These are phyloP conservation scores for Beta macrorhiza DNA, from an alignment of 179 eudicot genomes.

Conservation along the genomic window DNA sequence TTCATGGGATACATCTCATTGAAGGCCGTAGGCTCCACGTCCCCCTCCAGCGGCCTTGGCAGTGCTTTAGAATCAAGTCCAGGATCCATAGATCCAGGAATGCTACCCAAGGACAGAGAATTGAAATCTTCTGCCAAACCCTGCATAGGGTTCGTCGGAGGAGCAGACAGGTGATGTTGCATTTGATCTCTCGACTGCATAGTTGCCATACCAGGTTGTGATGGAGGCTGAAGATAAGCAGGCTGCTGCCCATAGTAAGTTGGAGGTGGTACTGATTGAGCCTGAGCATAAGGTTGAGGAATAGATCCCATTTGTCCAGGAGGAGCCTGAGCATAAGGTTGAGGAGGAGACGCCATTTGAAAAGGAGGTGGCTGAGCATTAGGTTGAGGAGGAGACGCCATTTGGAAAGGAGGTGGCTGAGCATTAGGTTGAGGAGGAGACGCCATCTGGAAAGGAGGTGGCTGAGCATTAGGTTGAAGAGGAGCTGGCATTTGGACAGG, in stretches of 20 bases:
- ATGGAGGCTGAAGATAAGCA: slow-evolving; percentile 50
- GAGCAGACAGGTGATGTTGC: slow-evolving; percentile 57
- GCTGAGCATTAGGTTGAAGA: slow-evolving; percentile 53
- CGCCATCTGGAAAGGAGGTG: slow-evolving; percentile 40
- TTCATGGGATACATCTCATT: slow-evolving; percentile 71
- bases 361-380: slow-evolving; percentile 47
- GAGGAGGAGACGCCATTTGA: slow-evolving; percentile 25
- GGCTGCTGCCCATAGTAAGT: slow-evolving; percentile 40
- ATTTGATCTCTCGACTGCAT: slow-evolving; percentile 44
- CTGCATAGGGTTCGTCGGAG: slow-evolving; percentile 57
- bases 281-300: slow-evolving; percentile 51
- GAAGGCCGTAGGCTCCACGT: slow-evolving; percentile 57
- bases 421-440: slow-evolving; percentile 35
- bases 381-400: slow-evolving; percentile 25
- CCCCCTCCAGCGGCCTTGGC: slow-evolving; percentile 91
- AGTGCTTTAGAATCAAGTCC: slow-evolving; percentile 71
- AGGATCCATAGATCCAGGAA: slow-evolving; percentile 82
- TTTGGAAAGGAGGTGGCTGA: slow-evolving; percentile 18
- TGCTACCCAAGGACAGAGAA: slow-evolving; percentile 67
- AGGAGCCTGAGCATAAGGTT: slow-evolving; percentile 48
- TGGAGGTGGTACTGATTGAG: slow-evolving; percentile 29
- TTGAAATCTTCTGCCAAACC: slow-evolving; percentile 75
- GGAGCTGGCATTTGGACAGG: slow-evolving; percentile 51
- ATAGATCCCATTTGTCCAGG: slow-evolving; percentile 50
- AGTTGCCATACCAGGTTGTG: slow-evolving; percentile 39